Evolutionary conservation across 495 filamentous ascomycete genomes (phyloP), one percentile per base, ranked within the genome.

Genomic region (Staphylotrichum longicolle): DNA sequence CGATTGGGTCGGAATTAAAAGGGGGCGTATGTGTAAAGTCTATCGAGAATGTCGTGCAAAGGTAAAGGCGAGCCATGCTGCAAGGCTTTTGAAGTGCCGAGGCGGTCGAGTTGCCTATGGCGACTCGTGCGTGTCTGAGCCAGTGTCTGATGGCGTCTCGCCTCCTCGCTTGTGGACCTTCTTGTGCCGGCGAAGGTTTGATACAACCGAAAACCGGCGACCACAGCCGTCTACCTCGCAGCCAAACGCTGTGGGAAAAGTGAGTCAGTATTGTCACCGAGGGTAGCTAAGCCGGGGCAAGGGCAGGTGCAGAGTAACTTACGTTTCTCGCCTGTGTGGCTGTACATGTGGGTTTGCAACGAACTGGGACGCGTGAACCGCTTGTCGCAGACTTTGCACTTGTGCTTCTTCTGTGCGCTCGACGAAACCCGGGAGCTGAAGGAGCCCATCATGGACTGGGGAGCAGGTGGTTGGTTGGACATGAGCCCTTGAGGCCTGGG

Each of bases 331-430:
- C 94, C 94, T 54, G 94, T 98, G 74, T 98, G 94, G 73, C 92
- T 96, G 77, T 98, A 98, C 86, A 97, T 98, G 70, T 98, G 94
- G 32, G 94, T 98, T 68, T 97, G 95, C 39, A 98, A 75, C 7
- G 94, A 98, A 70, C 93, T 97, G 1, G 94, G 94, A 44, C 94
- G 85, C 9, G 94, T 98, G 74, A 98, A 98, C 7, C 94, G 86
- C 85, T 98, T 98, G 77, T 98, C 94, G 80, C 94, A 98, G 54
- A 98, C 90, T 81, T 97, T 98, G 83, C 94, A 98, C 77, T 96
- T 97, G 79, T 98, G 94, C 81, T 98, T 98, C 86, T 98, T 98
- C 71, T 98, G 93, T 34, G 94, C 92, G 77, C 90, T 95, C 30
- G 91, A 93, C 9, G 91, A 90, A 51, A 97, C 87, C 73, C 97